Evolutionary conservation across 768 basidiomycete genomes (phyloP).

Genomic region (Gymnopilus junonius): DNA sequence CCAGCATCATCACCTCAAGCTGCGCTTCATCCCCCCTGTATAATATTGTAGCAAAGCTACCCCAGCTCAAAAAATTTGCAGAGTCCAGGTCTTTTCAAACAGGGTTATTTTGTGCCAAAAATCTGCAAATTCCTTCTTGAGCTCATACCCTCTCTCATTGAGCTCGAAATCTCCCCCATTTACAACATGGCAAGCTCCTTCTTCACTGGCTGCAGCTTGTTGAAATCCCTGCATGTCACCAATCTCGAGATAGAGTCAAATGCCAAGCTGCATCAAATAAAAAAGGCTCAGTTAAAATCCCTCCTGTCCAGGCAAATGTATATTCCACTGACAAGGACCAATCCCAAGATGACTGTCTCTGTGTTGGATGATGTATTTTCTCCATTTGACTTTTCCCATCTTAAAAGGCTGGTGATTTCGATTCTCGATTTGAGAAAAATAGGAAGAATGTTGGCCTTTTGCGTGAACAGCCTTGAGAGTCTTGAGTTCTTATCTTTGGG

Average conservation of each 20-base stretch:
- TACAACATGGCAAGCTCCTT: neutral
- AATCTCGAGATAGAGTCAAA: neutral
- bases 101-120: no score
- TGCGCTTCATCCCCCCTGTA: no score
- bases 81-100: no score
- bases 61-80: no score
- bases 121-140: no score
- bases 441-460: neutral
- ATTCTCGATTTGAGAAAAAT: neutral
- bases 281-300: neutral
- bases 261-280: neutral
- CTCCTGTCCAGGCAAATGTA: neutral
- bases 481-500: neutral
- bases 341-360: neutral
- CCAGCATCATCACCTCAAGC: no score
- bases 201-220: neutral
- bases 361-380: neutral
- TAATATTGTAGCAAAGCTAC: no score
- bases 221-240: neutral
- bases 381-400: neutral
- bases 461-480: neutral
- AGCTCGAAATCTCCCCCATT: neutral
- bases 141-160: no score
- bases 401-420: neutral
- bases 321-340: no score